Evolutionary conservation across 1,284 basidiomycete species (phyloP), one percentile per base, ranked within the genome.

Genomic region (Cutaneotrichosporon spelunceum): DNA sequence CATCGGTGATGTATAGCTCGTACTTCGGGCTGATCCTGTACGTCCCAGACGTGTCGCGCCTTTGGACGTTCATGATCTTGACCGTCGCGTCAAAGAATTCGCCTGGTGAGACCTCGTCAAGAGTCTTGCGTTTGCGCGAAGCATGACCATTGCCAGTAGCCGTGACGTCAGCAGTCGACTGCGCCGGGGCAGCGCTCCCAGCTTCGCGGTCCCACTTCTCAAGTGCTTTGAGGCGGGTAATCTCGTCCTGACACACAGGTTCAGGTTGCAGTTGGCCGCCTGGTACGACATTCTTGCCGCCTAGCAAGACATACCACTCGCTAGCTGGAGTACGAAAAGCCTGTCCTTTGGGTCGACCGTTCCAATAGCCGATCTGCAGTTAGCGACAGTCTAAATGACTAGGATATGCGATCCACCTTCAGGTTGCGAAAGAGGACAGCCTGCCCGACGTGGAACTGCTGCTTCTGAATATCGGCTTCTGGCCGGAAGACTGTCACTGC

Each of bases 1-100:
- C 75, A 57, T 77, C 75, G 1, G 72, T 56, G 6, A 75, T 57
- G 66, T 75, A 77, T 0, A 76, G 48, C 52, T 77, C 75, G 29
- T 61, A 39, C 7, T 34, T 47, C 13, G 67, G 65, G 14, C 16
- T 23, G 26, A 33, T 24, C 47, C 7, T 36, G 42, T 30, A 56
- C 45, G 30, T 21, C 29, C 23, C 49, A 48, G 6, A 5, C 13
- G 49, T 42, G 24, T 59, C 47, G 21, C 10, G 23, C 27, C 69
- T 61, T 42, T 62, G 29, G n/a, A 73, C 54, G 24, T 72, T 66
- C 72, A 68, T 59, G 14, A 74, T 72, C 63, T 73, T 73, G 61
- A 53, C 61, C 2, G 53, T 53, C 21, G 34, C 33, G 45, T 61
- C 45, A 34, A 61, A 57, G 57, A 63, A 66, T 16, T 13, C 2